Evolutionary conservation across 2,329 filamentous ascomycete species (phyloP), one percentile per base, ranked within the genome.

Genomic region (Lojkania enalia): DNA sequence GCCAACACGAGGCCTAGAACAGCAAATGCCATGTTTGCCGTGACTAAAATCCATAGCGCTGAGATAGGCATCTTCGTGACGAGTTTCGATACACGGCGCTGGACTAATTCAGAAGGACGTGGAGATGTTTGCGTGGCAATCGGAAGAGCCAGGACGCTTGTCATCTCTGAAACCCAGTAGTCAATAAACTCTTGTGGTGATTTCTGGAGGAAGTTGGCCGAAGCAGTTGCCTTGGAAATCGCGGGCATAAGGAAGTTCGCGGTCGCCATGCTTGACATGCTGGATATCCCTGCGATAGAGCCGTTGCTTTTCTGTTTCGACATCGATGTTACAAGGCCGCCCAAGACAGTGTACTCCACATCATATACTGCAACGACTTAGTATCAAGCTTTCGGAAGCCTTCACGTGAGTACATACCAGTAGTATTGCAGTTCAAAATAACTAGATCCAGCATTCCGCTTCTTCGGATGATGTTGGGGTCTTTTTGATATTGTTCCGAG

Each of bases 41-140:
- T 20, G 9, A 57, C 52, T 3, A 57, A 46, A 11, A 48, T 29
- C 54, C 51, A 57, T 1, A 57, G 35, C 5, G 54, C 49, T 5
- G 46, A 40, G 9, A 39, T 25, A 2, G 54, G 52, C 4, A 53
- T 21, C 20, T 42, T 27, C 5, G 54, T 57, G 2, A 57, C 37
- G 14, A 54, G 44, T 21, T 51, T 49, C 16, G 47, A 39, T 2
- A 18, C 42, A 4, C 54, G 36, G 1, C 29, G 12, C 35, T 57
- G 51, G 3, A 46, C 42, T 18, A 48, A 35, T 2, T 20, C 23
- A 11, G 32, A 37, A 2, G 49, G 27, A 13, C 40, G 21, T 23
- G 20, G 20, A 18, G 15, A 46, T 19, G 42, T 39, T 25, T 54
- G 48, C 3, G 47, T 23, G 1, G 45, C 49, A 4, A 57, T 33